Percentiles rank a stretch among this genome's conserved stretches.
Evolutionary conservation across 768 basidiomycete species (phyloP).

Genomic region (Hirschioporus abietinus): DNA sequence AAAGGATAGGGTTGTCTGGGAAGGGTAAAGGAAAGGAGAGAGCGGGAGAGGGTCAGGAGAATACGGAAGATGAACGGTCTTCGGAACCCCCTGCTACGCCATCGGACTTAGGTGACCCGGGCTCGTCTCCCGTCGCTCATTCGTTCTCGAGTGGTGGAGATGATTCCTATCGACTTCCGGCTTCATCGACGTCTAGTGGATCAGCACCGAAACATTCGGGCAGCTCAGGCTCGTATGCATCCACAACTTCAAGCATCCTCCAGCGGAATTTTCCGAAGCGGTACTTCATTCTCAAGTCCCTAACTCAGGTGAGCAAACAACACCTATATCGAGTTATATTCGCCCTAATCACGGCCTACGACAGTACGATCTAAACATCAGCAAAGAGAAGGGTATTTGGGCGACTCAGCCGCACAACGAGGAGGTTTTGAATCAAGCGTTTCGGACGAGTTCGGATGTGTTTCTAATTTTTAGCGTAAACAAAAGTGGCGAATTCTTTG

Average conservation of each 20-base stretch:
- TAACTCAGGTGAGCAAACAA: conserved; percentile 56
- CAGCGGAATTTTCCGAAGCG: conserved; percentile 73
- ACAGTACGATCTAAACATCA: conserved; percentile 74
- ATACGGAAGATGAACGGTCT: conserved; percentile 4
- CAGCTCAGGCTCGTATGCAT: conserved; percentile 67
- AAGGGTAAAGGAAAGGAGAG: conserved; percentile 13
- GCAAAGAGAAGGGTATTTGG: conserved; percentile 78
- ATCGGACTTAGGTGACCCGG: conserved; percentile 9
- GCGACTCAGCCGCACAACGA: conserved; percentile 94
- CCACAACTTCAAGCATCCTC: conserved; percentile 81
- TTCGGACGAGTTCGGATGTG: conserved; percentile 84
- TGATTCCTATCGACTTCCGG: conserved; percentile 9
- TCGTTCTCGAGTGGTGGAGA: conserved; percentile 39
- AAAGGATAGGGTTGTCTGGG: conserved; percentile 1
- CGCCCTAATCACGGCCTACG: conserved; percentile 4
- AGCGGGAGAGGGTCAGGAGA: background rate
- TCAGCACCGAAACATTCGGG: conserved; percentile 34
- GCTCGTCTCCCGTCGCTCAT: conserved; percentile 16
- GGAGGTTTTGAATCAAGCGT: conserved; percentile 86
- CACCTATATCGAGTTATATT: background rate
- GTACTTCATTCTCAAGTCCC: conserved; percentile 90
- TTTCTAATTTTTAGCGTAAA: conserved; percentile 90
- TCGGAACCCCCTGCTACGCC: conserved; percentile 5
- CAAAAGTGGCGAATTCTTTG: conserved; percentile 91
- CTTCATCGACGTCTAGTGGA: background rate